Base-by-base conservation (phyloP, 805 yeast genomes). In the Clavispora phyllophila region DNA sequence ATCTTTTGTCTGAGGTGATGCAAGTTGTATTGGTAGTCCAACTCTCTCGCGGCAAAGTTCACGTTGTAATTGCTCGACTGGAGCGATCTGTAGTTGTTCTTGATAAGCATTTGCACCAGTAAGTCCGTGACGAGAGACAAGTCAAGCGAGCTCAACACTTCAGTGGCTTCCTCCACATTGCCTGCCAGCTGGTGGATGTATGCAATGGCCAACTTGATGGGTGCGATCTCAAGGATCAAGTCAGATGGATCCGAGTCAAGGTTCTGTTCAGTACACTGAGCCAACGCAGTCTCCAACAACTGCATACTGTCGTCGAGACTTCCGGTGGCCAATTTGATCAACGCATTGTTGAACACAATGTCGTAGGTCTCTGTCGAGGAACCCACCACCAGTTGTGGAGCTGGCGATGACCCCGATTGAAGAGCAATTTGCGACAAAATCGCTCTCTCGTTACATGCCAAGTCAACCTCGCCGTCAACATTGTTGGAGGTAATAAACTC, bases 391-490 rank as follows among this genome's bases (percentile, higher is more conserved):
- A 42, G 27, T 19, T 37, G 14, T 17, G 50, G 45, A 13, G 18
- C 20, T 2, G 29, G 28, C 12, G 22, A 9, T 5, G 19, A 9
- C 6, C 34, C 26, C 9, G 33, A 26, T 7, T 25, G 33, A 35
- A 51, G 45, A 31, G 60, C 61, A 18, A 62, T 57, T 55, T 78
- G 85, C 9, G 86, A 78, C 19, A 77, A 61, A n/a, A 79, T 72
- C 3, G 90, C 88, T 45, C 82, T 71, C 59, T 83, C 85, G 56
- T 84, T 84, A 35, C 81, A 82, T 23, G 68, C 54, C 42, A 82
- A 56, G 58, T 83, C 90, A 28, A 68, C 53, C 18, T 52, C 53
- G 50, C 74, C 82, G 41, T 73, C 76, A 34, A 62, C 65, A 37
- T 63, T 53, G 23, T 67, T 61, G 8, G 58, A 40, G 3, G 58